A percentile compares a stretch with the other conserved stretches of the same genome.
Evolutionary conservation across 2,329 filamentous ascomycete genomes (phyloP).

Genomic region (Aureobasidium sp.): DNA sequence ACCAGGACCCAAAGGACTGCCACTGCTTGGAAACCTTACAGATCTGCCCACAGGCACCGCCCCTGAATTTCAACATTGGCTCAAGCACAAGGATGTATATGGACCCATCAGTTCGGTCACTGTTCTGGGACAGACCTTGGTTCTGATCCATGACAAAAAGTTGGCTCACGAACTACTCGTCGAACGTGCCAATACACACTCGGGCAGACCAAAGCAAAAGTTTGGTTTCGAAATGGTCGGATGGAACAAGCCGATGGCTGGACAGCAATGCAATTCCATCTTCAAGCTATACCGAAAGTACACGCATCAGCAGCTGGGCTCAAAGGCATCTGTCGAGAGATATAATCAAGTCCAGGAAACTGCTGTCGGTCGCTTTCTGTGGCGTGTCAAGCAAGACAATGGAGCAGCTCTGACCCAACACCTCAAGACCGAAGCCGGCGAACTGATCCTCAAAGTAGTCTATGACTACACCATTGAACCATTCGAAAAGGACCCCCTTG

Average conservation of each 20-base stretch:
- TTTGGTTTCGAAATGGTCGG: conserved; percentile 23
- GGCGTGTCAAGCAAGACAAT: conserved; percentile 31
- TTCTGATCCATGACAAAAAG: conserved; percentile 33
- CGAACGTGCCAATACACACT: conserved; percentile 28
- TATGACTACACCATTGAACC: conserved; percentile 40
- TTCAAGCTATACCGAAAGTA: conserved; percentile 35
- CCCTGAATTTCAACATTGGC: conserved; percentile 34
- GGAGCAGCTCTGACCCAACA: conserved; percentile 33
- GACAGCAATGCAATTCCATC: conserved; percentile 24
- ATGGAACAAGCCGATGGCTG: conserved; percentile 30
- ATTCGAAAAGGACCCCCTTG: conserved; percentile 33
- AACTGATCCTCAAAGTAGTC: conserved; percentile 35
- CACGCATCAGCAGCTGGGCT: conserved; percentile 38
- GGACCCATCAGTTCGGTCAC: conserved; percentile 31
- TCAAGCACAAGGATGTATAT: conserved; percentile 30
- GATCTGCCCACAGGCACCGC: conserved; percentile 20
- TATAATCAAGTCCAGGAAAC: conserved; percentile 37
- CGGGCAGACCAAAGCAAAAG: conserved; percentile 26
- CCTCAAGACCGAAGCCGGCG: conserved; percentile 34
- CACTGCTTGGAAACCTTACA: conserved; percentile 19
- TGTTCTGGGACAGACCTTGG: conserved; percentile 33
- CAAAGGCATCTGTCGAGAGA: conserved; percentile 30
- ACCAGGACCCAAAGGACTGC: conserved; percentile 19
- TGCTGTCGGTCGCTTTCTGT: conserved; percentile 37
- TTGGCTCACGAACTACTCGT: conserved; percentile 33